Evolutionary conservation across 352 stramenopile species (phyloP), one percentile per base, ranked within the genome.

Genomic region (Phytopythium litorale): DNA sequence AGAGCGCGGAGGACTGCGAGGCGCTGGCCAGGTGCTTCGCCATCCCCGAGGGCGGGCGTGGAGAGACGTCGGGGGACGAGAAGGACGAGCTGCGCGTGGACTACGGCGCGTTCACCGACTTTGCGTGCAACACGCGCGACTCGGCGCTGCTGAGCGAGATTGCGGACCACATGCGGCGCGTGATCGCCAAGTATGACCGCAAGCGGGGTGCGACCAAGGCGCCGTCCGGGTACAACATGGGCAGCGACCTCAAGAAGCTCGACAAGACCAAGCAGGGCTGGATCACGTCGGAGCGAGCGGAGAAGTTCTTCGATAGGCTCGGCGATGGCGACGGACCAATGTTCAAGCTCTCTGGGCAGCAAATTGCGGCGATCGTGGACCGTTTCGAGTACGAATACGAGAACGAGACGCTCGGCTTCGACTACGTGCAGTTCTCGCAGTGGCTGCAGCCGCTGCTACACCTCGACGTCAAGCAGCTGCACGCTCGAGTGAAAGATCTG

Each of bases 311-410:
- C 40, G 62, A 63, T 49, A 65, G 58, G 30, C 38, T 75, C 33
- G 66, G 71, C n/a, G 64, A 62, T 28, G 53, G 61, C 0, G 62
- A 64, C 32, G 60, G 61, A 0, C 72, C 70, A n/a, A 49, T 60
- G n/a, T 87, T 92, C 28, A 63, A 60, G 8, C 60, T 92, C 21
- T 69, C 60, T 5, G 43, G 42, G 0, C 58, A 71, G 23, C 73
- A 90, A 12, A 52, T 87, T 4, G 54, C 58, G 7, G 38, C 50
- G 4, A 57, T 92, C 2, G 62, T 80, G 1, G 73, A 89, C 56
- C 67, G 80, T 0, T 92, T 92, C 40, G 78, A 88, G 50, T 92
- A 87, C 62, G 80, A 89, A 35, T 89, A 84, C 59, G 76, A 76
- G 15, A 84, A 82, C 11, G 60, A 68, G 32, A 68, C 70, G 35